Evolutionary conservation across 2,329 filamentous ascomycete genomes (phyloP), one percentile per base, ranked within the genome.

Genomic region (Penicillium sp.): DNA sequence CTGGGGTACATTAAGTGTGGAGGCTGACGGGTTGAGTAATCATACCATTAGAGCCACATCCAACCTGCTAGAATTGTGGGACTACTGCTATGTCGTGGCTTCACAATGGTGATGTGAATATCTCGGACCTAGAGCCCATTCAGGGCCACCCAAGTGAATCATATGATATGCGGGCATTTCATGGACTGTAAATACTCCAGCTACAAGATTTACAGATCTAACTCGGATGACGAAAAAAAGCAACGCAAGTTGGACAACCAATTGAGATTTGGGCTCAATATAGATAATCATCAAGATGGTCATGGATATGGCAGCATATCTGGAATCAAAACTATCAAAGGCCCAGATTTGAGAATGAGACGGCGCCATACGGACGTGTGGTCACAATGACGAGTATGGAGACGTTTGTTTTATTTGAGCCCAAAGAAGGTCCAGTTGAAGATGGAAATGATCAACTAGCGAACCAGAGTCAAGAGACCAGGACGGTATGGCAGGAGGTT

Each of bases 401-500:
- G 4, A 2, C 30, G 7, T 11, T 33, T 11, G 4, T 33, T 8
- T 11, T 11, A 33, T 33, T 33, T 4, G 11, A 13, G 30, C 30
- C 4, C 30, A 33, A 33, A 33, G 30, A 33, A 6, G 30, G 11
- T 33, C 11, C 30, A 33, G 6, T 33, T 33, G 10, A 33, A 33
- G 8, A n/a, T 40, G 38, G 19, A 22, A 42, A 42, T 42, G 6
- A 8, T 42, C 38, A 42, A 54, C 38, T 54, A 54, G 25, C 52
- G 37, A 11, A 54, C 52, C 49, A 85, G 72, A 0, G 85, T 87
- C 63, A 88, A 69, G 26, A 87, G 58, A 55, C 81, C 86, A 0
- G 85, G 85, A 6, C 79, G 75, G 71, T 86, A 88, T 2, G 86
- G 85, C 61, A 84, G 66, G 2, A 65, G 38, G 63, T 79, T 78